A percentile compares a stretch with the other conserved stretches of the same genome.
Conservation (phyloP, 2,329 filamentous ascomycete species). For the Aspergillus sergii region DNA sequence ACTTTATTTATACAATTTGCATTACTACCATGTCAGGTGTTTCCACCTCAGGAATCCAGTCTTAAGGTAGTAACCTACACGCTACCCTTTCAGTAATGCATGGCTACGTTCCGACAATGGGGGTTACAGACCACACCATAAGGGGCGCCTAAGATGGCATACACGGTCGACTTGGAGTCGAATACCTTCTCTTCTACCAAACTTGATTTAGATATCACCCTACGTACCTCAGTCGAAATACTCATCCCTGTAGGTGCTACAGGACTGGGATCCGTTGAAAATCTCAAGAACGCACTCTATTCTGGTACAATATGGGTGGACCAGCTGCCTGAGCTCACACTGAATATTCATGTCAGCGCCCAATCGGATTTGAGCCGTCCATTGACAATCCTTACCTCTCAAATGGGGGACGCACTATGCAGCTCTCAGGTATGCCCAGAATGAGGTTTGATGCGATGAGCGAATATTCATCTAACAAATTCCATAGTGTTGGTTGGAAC, state of each 20-base stretch:
- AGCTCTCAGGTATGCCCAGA: conserved; percentile 25
- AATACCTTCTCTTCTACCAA: conserved; percentile 12
- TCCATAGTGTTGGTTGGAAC: conserved; percentile 34
- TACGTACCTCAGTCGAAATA: conserved; percentile 24
- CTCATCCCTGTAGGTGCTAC: neutral
- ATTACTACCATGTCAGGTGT: neutral
- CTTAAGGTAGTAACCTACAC: no score
- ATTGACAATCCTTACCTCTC: conserved; percentile 15
- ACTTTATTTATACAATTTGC: no score
- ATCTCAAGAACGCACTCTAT: conserved; percentile 11
- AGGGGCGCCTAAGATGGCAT: conserved; percentile 20
- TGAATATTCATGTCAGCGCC: conserved; percentile 29
- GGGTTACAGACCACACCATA: neutral
- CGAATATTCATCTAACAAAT: neutral
- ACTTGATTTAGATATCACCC: conserved; percentile 22
- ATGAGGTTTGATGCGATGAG: neutral
- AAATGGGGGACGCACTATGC: conserved; percentile 26
- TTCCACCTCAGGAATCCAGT: neutral
- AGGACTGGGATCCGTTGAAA: neutral
- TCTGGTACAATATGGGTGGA: conserved; percentile 30
- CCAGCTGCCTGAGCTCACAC: conserved; percentile 29
- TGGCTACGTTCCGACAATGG: neutral
- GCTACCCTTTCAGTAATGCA: neutral
- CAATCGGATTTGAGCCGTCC: conserved; percentile 2
- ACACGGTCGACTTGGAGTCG: conserved; percentile 25